phyloP scores from a whole-genome alignment of 345 rosid species.

The Sonneratia caseolaris region DNA sequence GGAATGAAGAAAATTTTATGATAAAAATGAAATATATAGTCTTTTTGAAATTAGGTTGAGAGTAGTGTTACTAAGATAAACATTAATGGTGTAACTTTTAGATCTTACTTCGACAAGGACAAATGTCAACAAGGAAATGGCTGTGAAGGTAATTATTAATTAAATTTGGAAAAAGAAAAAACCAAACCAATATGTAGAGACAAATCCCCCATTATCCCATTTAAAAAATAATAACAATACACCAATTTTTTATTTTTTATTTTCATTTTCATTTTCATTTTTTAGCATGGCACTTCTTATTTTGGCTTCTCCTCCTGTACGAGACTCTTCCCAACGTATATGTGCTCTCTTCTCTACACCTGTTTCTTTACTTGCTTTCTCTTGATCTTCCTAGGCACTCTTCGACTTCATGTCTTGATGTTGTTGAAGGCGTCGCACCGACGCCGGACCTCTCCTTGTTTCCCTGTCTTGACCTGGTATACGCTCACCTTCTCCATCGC shows the following conservation, averaged over 20 bases:
- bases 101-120: neutral
- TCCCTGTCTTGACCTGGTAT: slow-evolving; percentile 31
- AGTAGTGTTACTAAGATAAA: too few species aligned
- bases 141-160: neutral
- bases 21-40: too few species aligned
- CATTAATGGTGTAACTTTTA: neutral
- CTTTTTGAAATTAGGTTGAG: too few species aligned
- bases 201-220: neutral
- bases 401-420: slow-evolving; percentile 5
- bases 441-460: slow-evolving; percentile 41
- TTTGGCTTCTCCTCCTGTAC: neutral
- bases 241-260: neutral
- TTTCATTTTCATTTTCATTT: neutral
- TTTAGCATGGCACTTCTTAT: neutral
- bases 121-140: neutral
- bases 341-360: neutral
- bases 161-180: neutral
- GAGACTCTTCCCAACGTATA: neutral
- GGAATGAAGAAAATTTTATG: too few species aligned
- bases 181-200: neutral
- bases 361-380: neutral
- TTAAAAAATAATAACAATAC: neutral
- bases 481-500: slow-evolving; percentile 53
- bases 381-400: neutral
- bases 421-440: slow-evolving; percentile 55